These are phyloP conservation scores for Diaporthe sp. DNA, from an alignment of 2,329 filamentous ascomycete species.

Conservation along the genomic window DNA sequence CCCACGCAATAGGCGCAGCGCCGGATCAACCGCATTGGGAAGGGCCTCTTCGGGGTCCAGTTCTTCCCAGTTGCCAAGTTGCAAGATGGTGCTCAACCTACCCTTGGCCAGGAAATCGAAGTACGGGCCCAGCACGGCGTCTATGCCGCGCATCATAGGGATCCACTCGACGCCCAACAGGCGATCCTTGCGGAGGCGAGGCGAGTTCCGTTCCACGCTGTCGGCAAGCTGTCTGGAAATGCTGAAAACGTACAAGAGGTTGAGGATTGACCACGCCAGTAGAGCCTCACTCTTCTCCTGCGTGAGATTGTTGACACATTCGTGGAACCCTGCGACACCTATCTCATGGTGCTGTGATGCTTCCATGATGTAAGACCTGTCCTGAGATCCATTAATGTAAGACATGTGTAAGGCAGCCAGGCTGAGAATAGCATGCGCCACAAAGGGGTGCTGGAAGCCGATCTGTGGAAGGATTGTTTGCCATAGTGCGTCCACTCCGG, in stretches of 20 bases:
- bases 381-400: not conserved
- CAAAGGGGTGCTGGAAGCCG: not conserved
- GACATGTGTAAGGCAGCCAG: not conserved
- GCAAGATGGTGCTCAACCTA: not conserved
- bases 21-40: not conserved
- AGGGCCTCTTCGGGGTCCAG: not conserved
- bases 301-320: not conserved
- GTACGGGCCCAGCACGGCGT: not conserved
- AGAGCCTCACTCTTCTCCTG: not conserved
- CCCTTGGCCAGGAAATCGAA: not conserved
- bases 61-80: not conserved
- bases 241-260: not conserved
- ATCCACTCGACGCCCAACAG: not conserved
- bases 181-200: not conserved
- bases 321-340: not conserved
- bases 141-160: not conserved
- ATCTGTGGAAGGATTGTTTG: not conserved
- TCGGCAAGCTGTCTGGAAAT: not conserved
- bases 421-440: not conserved
- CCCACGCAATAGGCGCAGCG: not conserved
- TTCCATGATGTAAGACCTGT: not conserved
- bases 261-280: not conserved
- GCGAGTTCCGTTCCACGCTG: not conserved
- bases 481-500: not conserved
- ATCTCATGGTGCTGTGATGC: constrained; percentile 1